These are phyloP conservation scores for Asterionellopsis glacialis DNA, from an alignment of 108 stramenopile species.

Conservation along the genomic window DNA sequence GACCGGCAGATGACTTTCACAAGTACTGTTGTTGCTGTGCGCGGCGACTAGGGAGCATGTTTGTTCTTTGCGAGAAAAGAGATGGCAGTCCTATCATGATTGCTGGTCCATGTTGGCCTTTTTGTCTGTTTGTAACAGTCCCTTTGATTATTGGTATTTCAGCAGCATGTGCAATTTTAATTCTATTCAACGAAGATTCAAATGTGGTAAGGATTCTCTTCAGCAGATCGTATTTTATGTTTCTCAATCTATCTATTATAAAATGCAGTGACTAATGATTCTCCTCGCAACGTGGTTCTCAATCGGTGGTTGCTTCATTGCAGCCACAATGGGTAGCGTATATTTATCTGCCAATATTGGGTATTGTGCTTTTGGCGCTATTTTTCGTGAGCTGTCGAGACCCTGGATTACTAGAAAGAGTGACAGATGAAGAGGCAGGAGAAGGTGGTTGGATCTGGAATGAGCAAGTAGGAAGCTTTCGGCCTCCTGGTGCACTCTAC, in stretches of 20 bases:
- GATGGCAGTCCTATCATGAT: conserved; percentile 83
- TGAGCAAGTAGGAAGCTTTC: conserved; percentile 87
- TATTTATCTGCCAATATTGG: conserved; percentile 68
- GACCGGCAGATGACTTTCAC: conserved; percentile 49
- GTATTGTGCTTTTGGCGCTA: conserved; percentile 53
- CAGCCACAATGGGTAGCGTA: conserved; percentile 74
- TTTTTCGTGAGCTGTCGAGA: conserved; percentile 84
- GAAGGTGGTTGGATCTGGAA: conserved; percentile 90
- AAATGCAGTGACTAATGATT: too few species aligned
- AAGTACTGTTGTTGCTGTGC: conserved; percentile 81
- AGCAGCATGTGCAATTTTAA: conserved; percentile 57
- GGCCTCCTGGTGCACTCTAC: conserved; percentile 85
- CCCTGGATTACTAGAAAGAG: conserved; percentile 82
- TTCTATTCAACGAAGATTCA: conserved; percentile 58
- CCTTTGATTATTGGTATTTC: conserved; percentile 69
- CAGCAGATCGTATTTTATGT: background rate
- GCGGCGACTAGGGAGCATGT: conserved; percentile 79
- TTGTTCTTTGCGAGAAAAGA: conserved; percentile 56
- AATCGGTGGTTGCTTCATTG: background rate
- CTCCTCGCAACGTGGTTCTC: background rate
- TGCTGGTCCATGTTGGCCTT: conserved; percentile 90
- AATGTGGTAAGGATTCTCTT: background rate
- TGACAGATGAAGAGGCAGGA: conserved; percentile 79
- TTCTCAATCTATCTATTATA: background rate
- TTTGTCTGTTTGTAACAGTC: conserved; percentile 81